Evolutionary conservation across 208 protist genomes (phyloP).

Genomic region (Trypanosoma mega): DNA sequence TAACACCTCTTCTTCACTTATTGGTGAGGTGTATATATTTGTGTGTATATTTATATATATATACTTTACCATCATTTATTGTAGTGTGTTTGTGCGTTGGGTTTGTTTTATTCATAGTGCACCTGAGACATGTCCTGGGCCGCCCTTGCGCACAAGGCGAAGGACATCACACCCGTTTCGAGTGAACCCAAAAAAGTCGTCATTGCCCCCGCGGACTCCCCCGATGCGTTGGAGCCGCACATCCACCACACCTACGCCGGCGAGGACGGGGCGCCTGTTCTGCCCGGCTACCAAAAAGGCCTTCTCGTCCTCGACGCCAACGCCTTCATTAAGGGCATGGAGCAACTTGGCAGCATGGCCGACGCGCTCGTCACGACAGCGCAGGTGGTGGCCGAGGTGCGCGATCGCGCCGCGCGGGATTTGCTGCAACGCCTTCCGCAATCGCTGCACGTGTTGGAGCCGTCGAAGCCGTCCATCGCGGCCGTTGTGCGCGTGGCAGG

Average conservation of each 20-base stretch:
- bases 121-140: constrained; percentile 91
- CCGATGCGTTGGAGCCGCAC: neutral
- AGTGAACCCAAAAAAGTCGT: constrained; percentile 24
- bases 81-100: no score
- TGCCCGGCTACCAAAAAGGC: constrained; percentile 64
- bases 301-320: constrained; percentile 86
- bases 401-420: constrained; percentile 63
- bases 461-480: constrained; percentile 50
- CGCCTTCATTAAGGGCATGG: constrained; percentile 86
- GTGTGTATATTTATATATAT: no score
- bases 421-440: constrained; percentile 72
- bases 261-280: neutral
- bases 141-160: constrained; percentile 43
- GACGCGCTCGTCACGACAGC: constrained; percentile 83
- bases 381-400: constrained; percentile 84
- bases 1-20: no score
- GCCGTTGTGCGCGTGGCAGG: constrained; percentile 73
- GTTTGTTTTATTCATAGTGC: no score
- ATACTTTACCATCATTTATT: no score
- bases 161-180: constrained; percentile 17
- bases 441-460: constrained; percentile 64
- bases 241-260: no score
- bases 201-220: constrained; percentile 4
- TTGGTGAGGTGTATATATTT: no score
- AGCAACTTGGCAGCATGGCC: constrained; percentile 56